Conservation (phyloP, 495 filamentous ascomycete species). For the Tuber borchii region DNA sequence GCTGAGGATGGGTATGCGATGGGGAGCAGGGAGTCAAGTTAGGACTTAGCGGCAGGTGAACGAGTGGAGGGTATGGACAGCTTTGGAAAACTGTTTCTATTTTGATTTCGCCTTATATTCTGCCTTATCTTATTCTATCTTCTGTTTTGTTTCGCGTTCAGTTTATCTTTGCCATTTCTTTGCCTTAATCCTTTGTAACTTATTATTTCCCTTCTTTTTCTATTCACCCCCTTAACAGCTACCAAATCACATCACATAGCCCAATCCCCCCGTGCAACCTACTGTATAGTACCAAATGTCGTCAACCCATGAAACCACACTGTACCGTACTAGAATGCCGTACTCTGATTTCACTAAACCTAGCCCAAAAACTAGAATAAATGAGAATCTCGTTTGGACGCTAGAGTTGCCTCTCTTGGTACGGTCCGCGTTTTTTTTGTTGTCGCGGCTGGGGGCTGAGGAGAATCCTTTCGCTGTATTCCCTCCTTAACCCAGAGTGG, state of each 20-base stretch:
- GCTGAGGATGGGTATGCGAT: not conserved
- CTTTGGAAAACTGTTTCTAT: not conserved
- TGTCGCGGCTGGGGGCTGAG: too few relatives aligned
- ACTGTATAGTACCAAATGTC: not conserved
- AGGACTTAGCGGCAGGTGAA: not conserved
- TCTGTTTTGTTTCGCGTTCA: not conserved
- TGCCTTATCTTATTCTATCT: not conserved
- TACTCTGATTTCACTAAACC: not conserved
- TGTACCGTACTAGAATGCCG: not conserved
- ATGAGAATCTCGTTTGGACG: too few relatives aligned
- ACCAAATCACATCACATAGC: not conserved
- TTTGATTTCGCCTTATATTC: not conserved
- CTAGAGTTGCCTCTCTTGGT: too few relatives aligned
- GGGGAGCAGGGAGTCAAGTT: not conserved
- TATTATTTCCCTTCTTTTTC: not conserved
- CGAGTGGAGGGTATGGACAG: not conserved
- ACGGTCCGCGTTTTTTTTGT: too few relatives aligned
- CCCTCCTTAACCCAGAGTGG: too few relatives aligned
- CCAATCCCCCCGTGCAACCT: not conserved
- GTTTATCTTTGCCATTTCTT: not conserved
- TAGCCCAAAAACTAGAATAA: not conserved
- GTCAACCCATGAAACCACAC: not conserved
- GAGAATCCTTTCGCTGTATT: too few relatives aligned
- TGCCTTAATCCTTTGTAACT: not conserved
- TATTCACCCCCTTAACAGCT: not conserved